Evolutionary conservation across 192 early-diverging fungal species (phyloP).

Genomic region (Coemansia umbellata): DNA sequence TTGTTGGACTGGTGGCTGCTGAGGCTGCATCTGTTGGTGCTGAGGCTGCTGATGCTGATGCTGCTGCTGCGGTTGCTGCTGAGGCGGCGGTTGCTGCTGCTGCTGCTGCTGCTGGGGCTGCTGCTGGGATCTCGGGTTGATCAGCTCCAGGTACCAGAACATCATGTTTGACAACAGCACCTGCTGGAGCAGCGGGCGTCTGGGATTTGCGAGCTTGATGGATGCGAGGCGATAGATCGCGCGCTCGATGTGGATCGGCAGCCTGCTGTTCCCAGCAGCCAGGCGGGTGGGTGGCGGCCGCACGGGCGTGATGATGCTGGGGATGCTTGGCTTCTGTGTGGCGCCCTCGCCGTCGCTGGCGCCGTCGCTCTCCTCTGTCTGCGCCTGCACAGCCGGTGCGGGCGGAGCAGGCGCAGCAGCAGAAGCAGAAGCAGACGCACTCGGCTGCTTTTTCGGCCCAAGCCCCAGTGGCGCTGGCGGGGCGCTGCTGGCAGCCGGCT

Average conservation of each 20-base stretch:
- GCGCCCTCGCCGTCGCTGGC: slow-evolving; percentile 8
- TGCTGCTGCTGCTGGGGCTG: slow-evolving; percentile 30
- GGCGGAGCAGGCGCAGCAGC: background rate
- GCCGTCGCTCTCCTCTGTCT: background rate
- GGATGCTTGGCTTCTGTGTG: slow-evolving; percentile 30
- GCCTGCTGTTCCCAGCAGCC: slow-evolving; percentile 30
- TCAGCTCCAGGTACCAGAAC: slow-evolving; percentile 77
- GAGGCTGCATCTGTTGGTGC: slow-evolving; percentile 1
- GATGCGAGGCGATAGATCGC: slow-evolving; percentile 71
- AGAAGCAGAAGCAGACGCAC: slow-evolving; percentile 9
- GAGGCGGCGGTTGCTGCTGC: slow-evolving; percentile 13
- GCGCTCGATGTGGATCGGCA: slow-evolving; percentile 74
- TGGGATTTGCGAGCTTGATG: slow-evolving; percentile 71
- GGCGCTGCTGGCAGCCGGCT: background rate
- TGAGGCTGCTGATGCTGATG: slow-evolving; percentile 6
- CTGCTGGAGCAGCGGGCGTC: slow-evolving; percentile 69
- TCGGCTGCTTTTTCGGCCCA: background rate
- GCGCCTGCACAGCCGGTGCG: background rate
- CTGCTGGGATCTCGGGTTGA: slow-evolving; percentile 52
- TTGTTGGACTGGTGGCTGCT: slow-evolving; percentile 2
- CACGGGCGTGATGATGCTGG: slow-evolving; percentile 52
- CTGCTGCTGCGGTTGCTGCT: slow-evolving; percentile 8
- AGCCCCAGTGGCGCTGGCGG: background rate
- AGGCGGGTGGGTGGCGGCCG: slow-evolving; percentile 48
- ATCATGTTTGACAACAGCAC: slow-evolving; percentile 76